Evolutionary conservation across 2,329 filamentous ascomycete genomes (phyloP).

Genomic region (Xylariaceae sp.): DNA sequence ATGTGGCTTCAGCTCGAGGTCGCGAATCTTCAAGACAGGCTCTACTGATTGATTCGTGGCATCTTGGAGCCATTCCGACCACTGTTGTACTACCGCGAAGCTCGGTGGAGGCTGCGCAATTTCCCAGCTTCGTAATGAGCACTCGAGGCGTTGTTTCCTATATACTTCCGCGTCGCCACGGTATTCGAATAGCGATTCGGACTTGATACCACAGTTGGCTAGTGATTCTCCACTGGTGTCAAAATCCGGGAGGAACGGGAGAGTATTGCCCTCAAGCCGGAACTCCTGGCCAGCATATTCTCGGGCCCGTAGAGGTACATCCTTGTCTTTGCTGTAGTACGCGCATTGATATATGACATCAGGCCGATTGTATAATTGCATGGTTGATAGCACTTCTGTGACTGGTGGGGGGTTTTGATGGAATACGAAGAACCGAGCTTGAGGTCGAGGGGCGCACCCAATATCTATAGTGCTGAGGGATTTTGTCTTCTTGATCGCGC

Average conservation of each 20-base stretch:
- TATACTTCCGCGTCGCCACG: slow-evolving; percentile 57
- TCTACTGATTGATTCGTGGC: slow-evolving; percentile 23
- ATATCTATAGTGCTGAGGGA: slow-evolving; percentile 28
- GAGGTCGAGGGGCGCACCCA: slow-evolving; percentile 35
- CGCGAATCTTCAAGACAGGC: slow-evolving; percentile 32
- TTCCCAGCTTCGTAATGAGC: slow-evolving; percentile 77
- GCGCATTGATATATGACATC: slow-evolving; percentile 82
- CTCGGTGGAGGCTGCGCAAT: slow-evolving; percentile 74
- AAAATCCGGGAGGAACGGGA: slow-evolving; percentile 83
- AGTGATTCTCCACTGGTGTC: slow-evolving; percentile 65
- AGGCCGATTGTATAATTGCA: slow-evolving; percentile 65
- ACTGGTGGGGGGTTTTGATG: slow-evolving; percentile 43
- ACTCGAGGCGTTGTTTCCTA: slow-evolving; percentile 60
- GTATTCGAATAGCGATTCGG: slow-evolving; percentile 56
- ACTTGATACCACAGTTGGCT: slow-evolving; percentile 62
- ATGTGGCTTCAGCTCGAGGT: slow-evolving; percentile 44
- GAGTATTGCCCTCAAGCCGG: slow-evolving; percentile 73
- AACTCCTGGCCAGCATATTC: slow-evolving; percentile 93
- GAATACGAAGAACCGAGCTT: slow-evolving; percentile 42
- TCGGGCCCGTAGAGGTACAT: slow-evolving; percentile 77
- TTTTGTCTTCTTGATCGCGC: slow-evolving; percentile 21
- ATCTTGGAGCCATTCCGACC: slow-evolving; percentile 60
- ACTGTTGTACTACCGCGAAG: slow-evolving; percentile 70
- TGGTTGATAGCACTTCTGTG: slow-evolving; percentile 59
- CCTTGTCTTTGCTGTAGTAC: slow-evolving; percentile 82